phyloP scores from a whole-genome alignment of 108 stramenopile genomes.

The Skeletonema tropicum region DNA sequence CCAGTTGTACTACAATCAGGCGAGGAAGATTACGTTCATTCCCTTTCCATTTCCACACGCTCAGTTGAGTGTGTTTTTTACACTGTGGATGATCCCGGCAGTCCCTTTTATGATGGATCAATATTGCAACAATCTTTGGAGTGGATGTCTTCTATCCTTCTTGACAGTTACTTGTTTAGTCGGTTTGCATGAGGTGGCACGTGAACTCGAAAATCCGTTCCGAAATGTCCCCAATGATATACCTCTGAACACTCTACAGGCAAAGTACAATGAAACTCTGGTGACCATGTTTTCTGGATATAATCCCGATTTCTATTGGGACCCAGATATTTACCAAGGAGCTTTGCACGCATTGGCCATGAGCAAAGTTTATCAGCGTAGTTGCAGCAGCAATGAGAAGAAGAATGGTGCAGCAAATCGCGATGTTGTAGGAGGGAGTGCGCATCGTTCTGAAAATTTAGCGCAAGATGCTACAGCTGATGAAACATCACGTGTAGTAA shows the following conservation, averaged over 20 bases:
- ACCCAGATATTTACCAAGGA: conserved; percentile 41
- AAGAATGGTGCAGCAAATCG: conserved; percentile 9
- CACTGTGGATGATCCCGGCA: conserved; percentile 47
- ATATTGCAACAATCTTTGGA: conserved; percentile 47
- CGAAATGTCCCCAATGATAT: conserved; percentile 81
- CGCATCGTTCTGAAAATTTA: neutral
- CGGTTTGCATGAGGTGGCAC: conserved; percentile 75
- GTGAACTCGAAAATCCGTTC: conserved; percentile 83
- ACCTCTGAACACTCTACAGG: conserved; percentile 66
- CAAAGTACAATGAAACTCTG: conserved; percentile 56
- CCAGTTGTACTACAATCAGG: conserved; percentile 74
- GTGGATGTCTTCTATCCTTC: conserved; percentile 58
- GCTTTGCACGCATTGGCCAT: conserved; percentile 21
- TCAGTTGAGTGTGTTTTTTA: conserved; percentile 67
- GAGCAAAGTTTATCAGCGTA: conserved; percentile 12
- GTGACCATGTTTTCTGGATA: conserved; percentile 50
- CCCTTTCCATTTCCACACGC: conserved; percentile 85
- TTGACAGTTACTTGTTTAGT: conserved; percentile 59
- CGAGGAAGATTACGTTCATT: conserved; percentile 75
- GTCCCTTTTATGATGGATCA: conserved; percentile 77
- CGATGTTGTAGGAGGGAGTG: conserved; percentile 14
- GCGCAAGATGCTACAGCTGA: conserved; percentile 11
- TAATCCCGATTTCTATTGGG: conserved; percentile 52
- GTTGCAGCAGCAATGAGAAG: conserved; percentile 17
- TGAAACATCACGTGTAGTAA: neutral